phyloP scores from a whole-genome alignment of 2,329 filamentous ascomycete species.

The Sporothrix curviconia region DNA sequence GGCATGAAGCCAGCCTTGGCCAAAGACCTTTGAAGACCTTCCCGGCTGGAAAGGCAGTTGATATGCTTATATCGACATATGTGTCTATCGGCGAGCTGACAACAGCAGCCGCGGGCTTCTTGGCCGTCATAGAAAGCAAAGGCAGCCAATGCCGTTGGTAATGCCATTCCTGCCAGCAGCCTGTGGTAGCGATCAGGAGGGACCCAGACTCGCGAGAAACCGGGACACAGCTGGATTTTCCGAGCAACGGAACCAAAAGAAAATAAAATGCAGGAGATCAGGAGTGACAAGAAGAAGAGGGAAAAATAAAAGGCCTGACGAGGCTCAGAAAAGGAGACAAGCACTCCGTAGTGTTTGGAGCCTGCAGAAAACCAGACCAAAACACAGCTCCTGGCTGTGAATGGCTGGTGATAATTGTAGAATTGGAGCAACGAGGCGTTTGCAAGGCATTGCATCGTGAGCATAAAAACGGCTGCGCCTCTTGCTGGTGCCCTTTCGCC shows the following conservation, averaged over 20 bases:
- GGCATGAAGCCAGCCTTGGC: too few species aligned
- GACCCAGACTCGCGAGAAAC: background rate
- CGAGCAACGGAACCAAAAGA: background rate
- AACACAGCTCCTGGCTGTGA: constrained; percentile 1
- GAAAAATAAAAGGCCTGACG: background rate
- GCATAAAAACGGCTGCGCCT: constrained; percentile 5
- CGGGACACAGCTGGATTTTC: background rate
- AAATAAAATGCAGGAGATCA: background rate
- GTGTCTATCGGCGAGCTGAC: constrained; percentile 4
- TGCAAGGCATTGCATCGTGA: background rate
- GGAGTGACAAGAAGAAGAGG: background rate
- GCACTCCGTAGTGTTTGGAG: too few species aligned
- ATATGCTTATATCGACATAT: too few species aligned
- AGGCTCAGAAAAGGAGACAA: background rate
- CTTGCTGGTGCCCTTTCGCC: background rate
- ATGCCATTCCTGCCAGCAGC: too few species aligned
- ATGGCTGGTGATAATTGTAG: constrained; percentile 5
- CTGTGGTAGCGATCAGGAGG: background rate
- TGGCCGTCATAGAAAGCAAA: too few species aligned
- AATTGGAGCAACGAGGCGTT: background rate
- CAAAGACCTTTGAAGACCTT: too few species aligned
- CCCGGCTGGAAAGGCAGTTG: too few species aligned
- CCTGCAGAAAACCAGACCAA: constrained; percentile 2
- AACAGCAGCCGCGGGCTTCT: too few species aligned
- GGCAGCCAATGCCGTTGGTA: constrained; percentile 4